A percentile compares a stretch with the other conserved stretches of the same genome.
Conservation (phyloP, 2,329 filamentous ascomycete genomes). For the Botrytis fragariae region DNA sequence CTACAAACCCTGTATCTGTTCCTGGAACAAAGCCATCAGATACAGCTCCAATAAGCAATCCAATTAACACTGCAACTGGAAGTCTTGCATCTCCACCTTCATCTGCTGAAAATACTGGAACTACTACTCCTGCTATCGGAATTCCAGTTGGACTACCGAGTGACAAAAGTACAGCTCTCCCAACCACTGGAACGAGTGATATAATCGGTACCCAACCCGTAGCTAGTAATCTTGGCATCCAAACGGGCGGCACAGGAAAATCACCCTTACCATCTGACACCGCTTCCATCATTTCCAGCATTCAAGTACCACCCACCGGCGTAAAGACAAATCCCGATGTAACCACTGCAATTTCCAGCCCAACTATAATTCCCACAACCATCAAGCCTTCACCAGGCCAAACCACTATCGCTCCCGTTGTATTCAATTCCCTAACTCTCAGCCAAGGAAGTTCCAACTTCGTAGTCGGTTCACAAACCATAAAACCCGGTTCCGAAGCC, state of each 20-base stretch:
- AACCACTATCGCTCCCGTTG: slow-evolving; percentile 23
- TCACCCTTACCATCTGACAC: background rate
- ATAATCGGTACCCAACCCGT: background rate
- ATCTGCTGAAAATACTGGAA: background rate
- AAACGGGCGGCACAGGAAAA: background rate
- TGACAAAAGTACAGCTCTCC: background rate
- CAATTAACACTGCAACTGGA: background rate
- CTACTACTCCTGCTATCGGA: background rate
- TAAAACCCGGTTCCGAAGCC: slow-evolving; percentile 30
- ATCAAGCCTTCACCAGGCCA: slow-evolving; percentile 14
- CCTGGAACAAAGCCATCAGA: background rate
- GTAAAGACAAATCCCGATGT: background rate
- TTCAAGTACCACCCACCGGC: background rate
- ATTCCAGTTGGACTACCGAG: slow-evolving; percentile 9
- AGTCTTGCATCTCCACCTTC: background rate
- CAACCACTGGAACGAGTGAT: background rate
- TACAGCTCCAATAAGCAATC: background rate
- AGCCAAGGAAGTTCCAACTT: slow-evolving; percentile 26
- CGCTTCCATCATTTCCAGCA: background rate
- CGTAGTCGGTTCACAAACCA: slow-evolving; percentile 31
- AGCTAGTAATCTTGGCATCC: background rate
- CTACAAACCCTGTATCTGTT: background rate
- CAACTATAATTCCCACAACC: slow-evolving; percentile 9
- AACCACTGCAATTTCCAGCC: background rate
- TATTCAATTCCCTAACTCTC: slow-evolving; percentile 29